Evolutionary conservation across 306 rosid species (phyloP), one percentile per base, ranked within the genome.

Genomic region (Canavalia gladiata): DNA sequence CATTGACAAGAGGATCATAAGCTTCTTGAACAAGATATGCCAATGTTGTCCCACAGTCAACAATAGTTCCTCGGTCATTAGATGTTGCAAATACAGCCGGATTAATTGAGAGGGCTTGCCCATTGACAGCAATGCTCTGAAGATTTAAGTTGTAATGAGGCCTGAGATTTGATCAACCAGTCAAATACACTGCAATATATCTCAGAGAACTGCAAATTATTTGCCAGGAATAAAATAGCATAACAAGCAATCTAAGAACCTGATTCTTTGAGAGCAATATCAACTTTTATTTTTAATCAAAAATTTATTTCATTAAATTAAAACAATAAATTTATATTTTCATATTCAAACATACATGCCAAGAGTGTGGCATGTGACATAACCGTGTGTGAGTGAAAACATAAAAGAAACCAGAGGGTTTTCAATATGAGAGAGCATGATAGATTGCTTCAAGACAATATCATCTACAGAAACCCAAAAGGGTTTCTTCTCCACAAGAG

Each of bases 131-230:
- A 76, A 95, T 91, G 87, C 94, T 91, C 88, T 88, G 88, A 62
- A 95, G 91, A 86, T 93, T 84, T 81, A 95, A 88, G 88, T 95
- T 93, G 86, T 95, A 95, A 82, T 95, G 98, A 76, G 97, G 91
- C 93, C 99, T 95, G 91, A 85, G 74, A 86, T 87, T 81, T 13
- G 13, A 81, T 82, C 13, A 59, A 47, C 50, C 28, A 74, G 86
- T 88, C 76, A 81, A 81, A 42, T 75, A 54, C 68, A 51, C 33
- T 52, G 52, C 81, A 74, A 81, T 52, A 33, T 54, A 39, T 75
- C 75, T 81, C 81, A 55, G 42, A 52, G 74, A 83, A 71, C 39
- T 51, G 43, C 52, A 65, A 35, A 54, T 42, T 35, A 47, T 10
- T 60, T 60, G 31, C 69, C 77, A 72, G 7, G 51, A 77, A 41